A percentile compares a stretch with the other conserved stretches of the same genome.
Conservation (phyloP, 1,284 basidiomycete genomes). For the Pisolithus thermaeus region DNA sequence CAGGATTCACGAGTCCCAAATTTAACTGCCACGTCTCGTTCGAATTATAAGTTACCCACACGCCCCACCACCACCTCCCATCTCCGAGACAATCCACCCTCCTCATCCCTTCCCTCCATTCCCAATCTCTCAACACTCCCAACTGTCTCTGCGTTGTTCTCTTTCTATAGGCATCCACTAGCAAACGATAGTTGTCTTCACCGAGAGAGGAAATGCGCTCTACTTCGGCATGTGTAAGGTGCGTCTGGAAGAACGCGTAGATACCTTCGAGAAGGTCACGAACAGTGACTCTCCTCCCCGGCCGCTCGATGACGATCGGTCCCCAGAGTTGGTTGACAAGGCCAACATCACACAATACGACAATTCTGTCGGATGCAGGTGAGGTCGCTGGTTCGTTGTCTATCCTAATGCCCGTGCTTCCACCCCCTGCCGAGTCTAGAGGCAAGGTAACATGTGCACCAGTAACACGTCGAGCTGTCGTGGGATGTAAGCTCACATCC, state of each 20-base stretch:
- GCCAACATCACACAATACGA: constrained; percentile 25
- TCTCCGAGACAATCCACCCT: constrained; percentile 34
- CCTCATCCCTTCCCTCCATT: constrained; percentile 29
- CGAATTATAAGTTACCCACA: no score
- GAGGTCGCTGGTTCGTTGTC: constrained; percentile 22
- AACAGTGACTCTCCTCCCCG: constrained; percentile 20
- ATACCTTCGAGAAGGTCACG: constrained; percentile 32
- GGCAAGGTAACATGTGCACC: constrained; percentile 24
- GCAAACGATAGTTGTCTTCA: constrained; percentile 18
- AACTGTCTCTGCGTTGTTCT: constrained; percentile 4
- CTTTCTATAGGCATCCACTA: constrained; percentile 26
- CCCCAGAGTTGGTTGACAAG: constrained; percentile 28
- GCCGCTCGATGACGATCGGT: constrained; percentile 26
- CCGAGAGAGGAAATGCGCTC: constrained; percentile 17
- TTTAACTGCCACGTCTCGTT: no score
- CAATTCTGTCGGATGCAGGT: constrained; percentile 19
- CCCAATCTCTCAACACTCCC: constrained; percentile 27
- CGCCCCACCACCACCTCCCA: constrained; percentile 6
- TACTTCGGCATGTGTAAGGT: constrained; percentile 27
- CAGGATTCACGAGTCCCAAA: no score
- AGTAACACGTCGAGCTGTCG: constrained; percentile 30
- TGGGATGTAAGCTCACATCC: constrained; percentile 32
- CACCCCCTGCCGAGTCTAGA: constrained; percentile 6
- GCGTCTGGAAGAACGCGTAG: constrained; percentile 31
- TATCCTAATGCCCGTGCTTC: constrained; percentile 4